phyloP scores from a whole-genome alignment of 306 rosid genomes.

The Vicia villosa region DNA sequence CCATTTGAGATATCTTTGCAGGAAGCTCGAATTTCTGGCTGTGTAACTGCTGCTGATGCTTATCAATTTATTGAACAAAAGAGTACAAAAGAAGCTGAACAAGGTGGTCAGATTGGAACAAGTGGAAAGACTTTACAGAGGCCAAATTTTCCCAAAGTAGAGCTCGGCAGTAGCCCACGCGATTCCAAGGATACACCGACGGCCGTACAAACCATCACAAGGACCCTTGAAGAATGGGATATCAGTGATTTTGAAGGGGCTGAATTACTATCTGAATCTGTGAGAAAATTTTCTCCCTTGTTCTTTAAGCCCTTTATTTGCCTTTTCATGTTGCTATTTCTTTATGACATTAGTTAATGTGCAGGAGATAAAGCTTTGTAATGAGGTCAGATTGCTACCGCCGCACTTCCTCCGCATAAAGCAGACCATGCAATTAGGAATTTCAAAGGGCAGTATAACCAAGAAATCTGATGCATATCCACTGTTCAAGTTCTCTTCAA shows the following conservation, averaged over 20 bases:
- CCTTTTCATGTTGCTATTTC: not conserved
- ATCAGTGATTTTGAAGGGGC: conserved; percentile 60
- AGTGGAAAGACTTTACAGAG: conserved; percentile 46
- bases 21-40: conserved; percentile 86
- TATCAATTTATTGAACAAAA: conserved; percentile 58
- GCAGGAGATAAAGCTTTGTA: conserved; percentile 79
- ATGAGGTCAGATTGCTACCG: conserved; percentile 72
- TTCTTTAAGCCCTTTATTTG: not conserved
- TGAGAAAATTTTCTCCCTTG: conserved; percentile 43
- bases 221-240: conserved; percentile 71
- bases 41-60: conserved; percentile 66
- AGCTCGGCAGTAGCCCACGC: conserved; percentile 49
- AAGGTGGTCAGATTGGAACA: conserved; percentile 50
- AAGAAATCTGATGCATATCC: conserved; percentile 68
- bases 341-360: conserved; percentile 12
- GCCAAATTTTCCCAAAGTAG: conserved; percentile 51
- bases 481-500: conserved; percentile 68
- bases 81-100: conserved; percentile 54
- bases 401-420: conserved; percentile 71
- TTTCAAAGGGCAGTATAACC: conserved; percentile 59
- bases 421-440: conserved; percentile 55
- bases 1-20: conserved; percentile 35
- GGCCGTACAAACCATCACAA: conserved; percentile 42
- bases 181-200: conserved; percentile 48
- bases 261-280: conserved; percentile 71